Percentiles rank a stretch among this genome's conserved stretches.
These are phyloP conservation scores for Solanum sejunctum DNA, from an alignment of 257 asterid genomes.

Conservation along the genomic window DNA sequence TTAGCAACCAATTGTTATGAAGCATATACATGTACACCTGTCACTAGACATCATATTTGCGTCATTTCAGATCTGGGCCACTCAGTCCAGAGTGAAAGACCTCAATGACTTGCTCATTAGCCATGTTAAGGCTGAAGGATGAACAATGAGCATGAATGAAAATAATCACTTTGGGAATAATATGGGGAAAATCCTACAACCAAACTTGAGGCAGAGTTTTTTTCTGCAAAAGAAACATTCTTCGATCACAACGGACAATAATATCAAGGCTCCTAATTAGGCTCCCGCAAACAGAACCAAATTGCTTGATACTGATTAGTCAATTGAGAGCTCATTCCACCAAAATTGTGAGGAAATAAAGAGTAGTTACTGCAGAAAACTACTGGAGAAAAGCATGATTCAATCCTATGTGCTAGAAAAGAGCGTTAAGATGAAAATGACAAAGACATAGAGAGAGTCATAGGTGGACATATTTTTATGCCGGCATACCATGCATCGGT, in stretches of 20 bases:
- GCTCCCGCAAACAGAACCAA: background rate
- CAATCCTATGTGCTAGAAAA: background rate
- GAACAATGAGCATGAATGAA: background rate
- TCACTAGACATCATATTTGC: background rate
- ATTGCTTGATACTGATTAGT: background rate
- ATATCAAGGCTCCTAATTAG: background rate
- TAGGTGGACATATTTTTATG: background rate
- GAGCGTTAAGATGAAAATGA: background rate
- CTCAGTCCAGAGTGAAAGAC: background rate
- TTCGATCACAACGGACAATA: background rate
- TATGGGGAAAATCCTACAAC: background rate
- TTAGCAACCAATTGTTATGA: background rate
- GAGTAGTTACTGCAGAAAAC: background rate
- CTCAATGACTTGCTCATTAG: background rate
- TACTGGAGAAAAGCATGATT: background rate
- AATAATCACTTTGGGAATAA: background rate
- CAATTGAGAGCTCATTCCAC: background rate
- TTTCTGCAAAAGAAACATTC: background rate
- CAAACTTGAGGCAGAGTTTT: background rate
- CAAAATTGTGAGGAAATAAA: background rate
- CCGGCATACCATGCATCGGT: constrained; percentile 68
- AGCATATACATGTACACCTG: background rate
- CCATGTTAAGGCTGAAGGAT: background rate
- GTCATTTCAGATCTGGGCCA: background rate
- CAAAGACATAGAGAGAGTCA: background rate